A percentile compares a stretch with the other conserved stretches of the same genome.
phyloP scores from a whole-genome alignment of 306 rosid species.

The Astragalus membranaceus region DNA sequence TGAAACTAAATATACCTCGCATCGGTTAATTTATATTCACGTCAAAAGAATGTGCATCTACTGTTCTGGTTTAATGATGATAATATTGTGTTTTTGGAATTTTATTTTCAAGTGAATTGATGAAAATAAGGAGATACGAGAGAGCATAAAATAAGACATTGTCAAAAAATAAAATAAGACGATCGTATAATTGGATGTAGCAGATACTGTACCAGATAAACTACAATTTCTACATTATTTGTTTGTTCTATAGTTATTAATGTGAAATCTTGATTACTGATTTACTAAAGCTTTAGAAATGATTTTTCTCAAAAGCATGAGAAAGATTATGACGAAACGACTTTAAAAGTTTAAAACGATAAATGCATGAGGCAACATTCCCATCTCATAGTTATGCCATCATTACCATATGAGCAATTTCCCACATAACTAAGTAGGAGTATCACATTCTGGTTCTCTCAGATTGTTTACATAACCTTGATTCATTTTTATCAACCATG shows the following conservation, averaged over 20 bases:
- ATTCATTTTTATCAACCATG: conserved; percentile 14
- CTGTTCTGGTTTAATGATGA: background rate
- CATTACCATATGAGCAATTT: background rate
- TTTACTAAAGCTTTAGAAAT: background rate
- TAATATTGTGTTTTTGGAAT: too few relatives aligned
- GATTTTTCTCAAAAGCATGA: background rate
- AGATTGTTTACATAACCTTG: background rate
- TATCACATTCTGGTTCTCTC: background rate
- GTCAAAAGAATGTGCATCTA: background rate
- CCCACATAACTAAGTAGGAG: background rate
- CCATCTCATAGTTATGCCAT: background rate
- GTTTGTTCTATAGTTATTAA: background rate
- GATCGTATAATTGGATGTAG: too few relatives aligned
- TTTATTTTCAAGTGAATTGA: too few relatives aligned
- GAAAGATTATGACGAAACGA: conserved; percentile 5
- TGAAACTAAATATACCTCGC: background rate
- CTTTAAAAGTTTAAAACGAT: background rate
- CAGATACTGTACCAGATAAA: background rate
- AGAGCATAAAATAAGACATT: too few relatives aligned
- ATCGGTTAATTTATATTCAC: background rate
- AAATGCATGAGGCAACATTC: conserved; percentile 1
- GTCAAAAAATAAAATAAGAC: too few relatives aligned
- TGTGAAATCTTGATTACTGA: background rate
- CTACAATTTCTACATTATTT: background rate
- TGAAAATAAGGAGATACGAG: too few relatives aligned